These are phyloP conservation scores for Yamadazyma ubonensis DNA, from an alignment of 805 yeast species.

Conservation along the genomic window DNA sequence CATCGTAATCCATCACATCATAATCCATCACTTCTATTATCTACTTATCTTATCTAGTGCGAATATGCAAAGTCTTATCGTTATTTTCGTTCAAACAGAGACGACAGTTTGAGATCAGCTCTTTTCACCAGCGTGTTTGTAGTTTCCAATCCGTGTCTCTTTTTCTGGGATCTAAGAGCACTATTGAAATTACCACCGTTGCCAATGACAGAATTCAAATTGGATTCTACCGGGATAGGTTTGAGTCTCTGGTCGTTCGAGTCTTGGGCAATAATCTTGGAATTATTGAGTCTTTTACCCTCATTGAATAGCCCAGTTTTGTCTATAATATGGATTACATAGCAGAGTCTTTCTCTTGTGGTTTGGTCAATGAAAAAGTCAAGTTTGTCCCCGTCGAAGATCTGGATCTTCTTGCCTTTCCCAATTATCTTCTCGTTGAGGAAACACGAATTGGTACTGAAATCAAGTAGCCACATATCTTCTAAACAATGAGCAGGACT, in stretches of 20 bases:
- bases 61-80: not conserved
- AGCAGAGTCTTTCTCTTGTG: slow-evolving; percentile 52
- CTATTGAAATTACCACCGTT: slow-evolving; percentile 31
- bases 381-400: slow-evolving; percentile 65
- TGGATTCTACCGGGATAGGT: slow-evolving; percentile 17
- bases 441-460: slow-evolving; percentile 75
- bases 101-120: slow-evolving; percentile 21
- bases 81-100: not conserved
- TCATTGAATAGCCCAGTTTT: slow-evolving; percentile 62
- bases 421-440: slow-evolving; percentile 61
- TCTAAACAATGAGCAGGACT: slow-evolving; percentile 73
- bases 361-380: slow-evolving; percentile 63
- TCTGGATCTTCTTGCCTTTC: slow-evolving; percentile 57
- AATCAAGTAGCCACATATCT: slow-evolving; percentile 78
- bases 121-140: slow-evolving; percentile 21
- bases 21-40: no score
- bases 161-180: slow-evolving; percentile 28
- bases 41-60: no score
- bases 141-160: slow-evolving; percentile 18
- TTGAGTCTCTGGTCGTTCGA: slow-evolving; percentile 26
- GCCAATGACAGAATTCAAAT: slow-evolving; percentile 15
- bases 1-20: no score
- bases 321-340: slow-evolving; percentile 53
- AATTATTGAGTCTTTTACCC: slow-evolving; percentile 33
- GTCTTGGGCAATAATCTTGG: slow-evolving; percentile 25